Base-by-base conservation (phyloP, 768 basidiomycete species). In the Rossbeevera mucosa region DNA sequence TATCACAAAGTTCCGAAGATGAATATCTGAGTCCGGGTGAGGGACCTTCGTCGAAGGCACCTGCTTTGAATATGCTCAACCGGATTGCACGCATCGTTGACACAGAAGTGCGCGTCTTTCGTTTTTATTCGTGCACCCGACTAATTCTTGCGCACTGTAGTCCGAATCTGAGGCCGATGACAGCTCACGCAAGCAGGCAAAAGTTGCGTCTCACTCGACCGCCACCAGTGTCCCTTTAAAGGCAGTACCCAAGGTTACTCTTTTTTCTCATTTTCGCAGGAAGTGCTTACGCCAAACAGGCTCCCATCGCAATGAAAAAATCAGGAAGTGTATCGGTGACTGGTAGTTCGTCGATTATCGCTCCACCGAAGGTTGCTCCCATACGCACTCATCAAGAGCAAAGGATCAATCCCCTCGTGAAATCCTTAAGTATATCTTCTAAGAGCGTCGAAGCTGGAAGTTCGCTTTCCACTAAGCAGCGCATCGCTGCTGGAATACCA, bases 401-500 rank as follows among this genome's bases (percentile, higher is more conserved):
- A 48, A 61, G 49, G 47, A 1, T 44, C 36, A 51, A 65, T 42
- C 71, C 72, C 40, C 52, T 68, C 24, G 71, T 73, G 3, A 71
- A 72, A 49, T 14, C 66, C 8, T 60, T 71, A 30, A 48, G 43
- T 48, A 31, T 69, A 29, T 52, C 66, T 1, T 43, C 64, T 28
- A 21, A 51, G 26, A 66, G 55, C 20, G 56, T 64, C 25, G 66
- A 57, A 38, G 58, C 57, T 41, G 67, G 66, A 29, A 74, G 71
- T 52, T 71, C 72, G 9, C 71, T 82, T 25, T 69, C 74, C 30
- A 82, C 79, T 2, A 82, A 82, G 59, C 75, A 79, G 47, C 72
- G 78, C 6, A 59, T 82, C 5, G 69, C 72, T 22, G 71, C 73
- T 40, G 70, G 68, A 9, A 74, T 77, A 13, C 61, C 74, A 21